A percentile compares a stretch with the other conserved stretches of the same genome.
Conservation (phyloP, 1,284 basidiomycete genomes). For the Quambalaria eucalypti region DNA sequence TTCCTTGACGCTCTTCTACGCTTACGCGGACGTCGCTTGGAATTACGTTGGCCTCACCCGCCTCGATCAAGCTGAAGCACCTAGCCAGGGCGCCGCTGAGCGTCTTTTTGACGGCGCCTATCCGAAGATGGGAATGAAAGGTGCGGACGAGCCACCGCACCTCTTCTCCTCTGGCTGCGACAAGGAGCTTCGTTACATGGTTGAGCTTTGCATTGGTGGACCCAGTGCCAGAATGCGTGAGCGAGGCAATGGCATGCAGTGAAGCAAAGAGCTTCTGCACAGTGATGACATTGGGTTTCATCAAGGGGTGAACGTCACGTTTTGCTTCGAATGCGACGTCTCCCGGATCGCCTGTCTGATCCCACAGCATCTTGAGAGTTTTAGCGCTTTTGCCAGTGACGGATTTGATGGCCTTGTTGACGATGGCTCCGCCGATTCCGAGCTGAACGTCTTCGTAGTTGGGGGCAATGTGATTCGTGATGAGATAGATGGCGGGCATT, state of each 20-base stretch:
- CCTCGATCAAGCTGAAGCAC: slow-evolving; percentile 58
- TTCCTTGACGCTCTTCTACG: slow-evolving; percentile 20
- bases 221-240: slow-evolving; percentile 60
- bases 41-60: background rate
- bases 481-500: slow-evolving; percentile 72
- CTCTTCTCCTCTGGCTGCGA: slow-evolving; percentile 78
- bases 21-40: background rate
- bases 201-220: slow-evolving; percentile 67
- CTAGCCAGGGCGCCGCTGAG: slow-evolving; percentile 74
- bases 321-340: slow-evolving; percentile 43
- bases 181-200: slow-evolving; percentile 69
- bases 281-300: slow-evolving; percentile 32
- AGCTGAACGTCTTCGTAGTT: slow-evolving; percentile 48
- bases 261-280: slow-evolving; percentile 37
- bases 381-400: slow-evolving; percentile 66
- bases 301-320: slow-evolving; percentile 37
- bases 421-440: slow-evolving; percentile 54
- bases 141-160: slow-evolving; percentile 72
- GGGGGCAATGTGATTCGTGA: slow-evolving; percentile 76
- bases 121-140: slow-evolving; percentile 67
- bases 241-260: slow-evolving; percentile 47
- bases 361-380: slow-evolving; percentile 57
- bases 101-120: slow-evolving; percentile 73
- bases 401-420: slow-evolving; percentile 70
- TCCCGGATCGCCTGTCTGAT: slow-evolving; percentile 40